Base-by-base conservation (phyloP, 352 stramenopile genomes). In the Phytophthora pinifolia region DNA sequence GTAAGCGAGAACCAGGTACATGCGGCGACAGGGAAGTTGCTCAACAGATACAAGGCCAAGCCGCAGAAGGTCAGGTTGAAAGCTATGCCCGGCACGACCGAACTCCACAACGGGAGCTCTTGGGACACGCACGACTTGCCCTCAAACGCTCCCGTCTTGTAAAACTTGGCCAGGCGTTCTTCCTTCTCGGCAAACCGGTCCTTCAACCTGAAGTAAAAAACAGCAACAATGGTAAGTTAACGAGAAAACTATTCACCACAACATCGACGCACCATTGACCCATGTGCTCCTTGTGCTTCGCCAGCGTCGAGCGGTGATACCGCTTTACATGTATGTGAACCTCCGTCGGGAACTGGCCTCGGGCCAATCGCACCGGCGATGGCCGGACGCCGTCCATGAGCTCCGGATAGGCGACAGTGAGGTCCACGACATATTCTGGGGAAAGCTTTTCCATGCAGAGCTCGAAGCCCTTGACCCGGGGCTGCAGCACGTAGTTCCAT, bases 391-490 rank as follows among this genome's bases (percentile, higher is more conserved):
- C 83, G 14, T 85, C 46, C 9, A 73, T 63, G 2, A 94, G 79
- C 54, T 94, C 81, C 0, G 81, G 81, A 59, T 89, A 94, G 8
- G 67, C 83, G 18, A 94, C 71, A 1, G 83, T 94, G 2, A 92
- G 51, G 52, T 94, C 83, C 12, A 94, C 54, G 13, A 94, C 67
- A 27, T 70, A 88, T 34, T 86, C 71, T 0, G 81, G 83, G 2
- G 86, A 70, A 22, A 90, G 63, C 44, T 90, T 69, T 8, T 84
- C 59, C 38, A 77, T 63, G 32, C 81, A 92, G 2, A 91, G 57
- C 42, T 87, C 63, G 45, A 94, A 92, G 2, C 81, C 83, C 31
- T 76, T 74, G 29, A 86, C 55, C 46, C 81, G 71, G 6, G 83
- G 81, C 45, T 85, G 70, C 35, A 94, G 31, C 12, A 92, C 81